Evolutionary conservation across 139 green algal species (phyloP).

Genomic region (Trebouxia sp.): DNA sequence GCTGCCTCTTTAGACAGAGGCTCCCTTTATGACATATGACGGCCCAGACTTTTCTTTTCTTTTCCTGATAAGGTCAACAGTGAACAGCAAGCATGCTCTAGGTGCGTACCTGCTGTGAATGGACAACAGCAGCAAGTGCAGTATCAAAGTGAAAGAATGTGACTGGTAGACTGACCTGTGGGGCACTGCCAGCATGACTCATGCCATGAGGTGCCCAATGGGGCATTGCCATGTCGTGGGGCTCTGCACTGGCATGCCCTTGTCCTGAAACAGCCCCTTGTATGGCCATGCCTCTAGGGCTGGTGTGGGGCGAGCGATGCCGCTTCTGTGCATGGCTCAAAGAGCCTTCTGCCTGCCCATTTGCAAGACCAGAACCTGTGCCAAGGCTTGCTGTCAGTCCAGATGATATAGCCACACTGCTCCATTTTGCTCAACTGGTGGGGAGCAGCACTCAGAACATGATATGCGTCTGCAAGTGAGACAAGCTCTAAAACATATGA

Average conservation of each 20-base stretch:
- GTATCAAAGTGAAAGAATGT: not conserved
- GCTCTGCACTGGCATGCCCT: slow-evolving; percentile 1
- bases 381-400: too few species aligned
- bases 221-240: slow-evolving; percentile 23
- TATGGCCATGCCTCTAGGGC: not conserved
- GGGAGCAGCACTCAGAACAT: too few species aligned
- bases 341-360: not conserved
- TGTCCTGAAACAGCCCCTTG: not conserved
- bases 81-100: too few species aligned
- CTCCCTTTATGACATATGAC: too few species aligned
- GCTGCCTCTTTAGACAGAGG: too few species aligned
- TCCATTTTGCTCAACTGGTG: too few species aligned
- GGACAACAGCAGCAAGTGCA: not conserved
- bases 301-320: not conserved
- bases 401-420: too few species aligned
- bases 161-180: not conserved
- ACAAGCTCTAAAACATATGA: too few species aligned
- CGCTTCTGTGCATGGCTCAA: slow-evolving; percentile 19
- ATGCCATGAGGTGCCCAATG: slow-evolving; percentile 21
- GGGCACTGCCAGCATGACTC: slow-evolving; percentile 8
- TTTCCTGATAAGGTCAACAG: too few species aligned
- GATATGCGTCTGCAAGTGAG: too few species aligned
- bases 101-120: too few species aligned
- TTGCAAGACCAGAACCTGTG: not conserved
- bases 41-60: too few species aligned